Percentiles rank a stretch among this genome's conserved stretches.
phyloP scores from a whole-genome alignment of 306 rosid genomes.

The Prunus mongolica region DNA sequence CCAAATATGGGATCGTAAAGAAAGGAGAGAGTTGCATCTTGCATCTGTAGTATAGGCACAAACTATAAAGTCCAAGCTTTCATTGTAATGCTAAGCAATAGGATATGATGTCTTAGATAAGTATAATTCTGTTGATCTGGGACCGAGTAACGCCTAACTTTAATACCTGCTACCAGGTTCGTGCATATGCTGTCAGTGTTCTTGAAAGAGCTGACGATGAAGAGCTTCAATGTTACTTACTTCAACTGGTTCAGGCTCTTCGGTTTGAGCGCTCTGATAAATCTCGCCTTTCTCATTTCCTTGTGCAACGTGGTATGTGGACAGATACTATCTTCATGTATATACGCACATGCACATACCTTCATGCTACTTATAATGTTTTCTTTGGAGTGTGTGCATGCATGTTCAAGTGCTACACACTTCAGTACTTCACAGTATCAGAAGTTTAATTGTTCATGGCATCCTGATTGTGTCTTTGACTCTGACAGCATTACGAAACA shows the following conservation, averaged over 20 bases:
- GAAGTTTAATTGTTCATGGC: slow-evolving; percentile 13
- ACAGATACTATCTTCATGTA: not conserved
- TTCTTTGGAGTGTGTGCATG: slow-evolving; percentile 18
- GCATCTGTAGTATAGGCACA: not conserved
- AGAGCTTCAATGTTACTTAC: slow-evolving; percentile 95
- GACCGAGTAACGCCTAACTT: slow-evolving; percentile 9
- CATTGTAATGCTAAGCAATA: not conserved
- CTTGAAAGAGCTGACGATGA: slow-evolving; percentile 99
- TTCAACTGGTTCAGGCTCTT: slow-evolving; percentile 98
- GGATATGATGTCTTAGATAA: not conserved
- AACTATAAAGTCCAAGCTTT: not conserved
- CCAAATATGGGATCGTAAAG: not conserved
- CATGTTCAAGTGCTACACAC: slow-evolving; percentile 22
- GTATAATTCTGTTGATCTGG: not conserved
- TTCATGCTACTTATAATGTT: not conserved
- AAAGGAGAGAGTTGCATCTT: slow-evolving; percentile 2
- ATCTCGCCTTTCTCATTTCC: slow-evolving; percentile 88
- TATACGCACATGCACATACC: not conserved
- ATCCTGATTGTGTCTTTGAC: slow-evolving; percentile 33
- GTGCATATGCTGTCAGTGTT: slow-evolving; percentile 98
- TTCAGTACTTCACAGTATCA: slow-evolving; percentile 21
- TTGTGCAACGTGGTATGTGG: slow-evolving; percentile 83
- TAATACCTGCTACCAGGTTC: slow-evolving; percentile 57
- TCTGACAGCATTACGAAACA: slow-evolving; percentile 75
- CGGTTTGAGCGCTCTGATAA: slow-evolving; percentile 96